Percentiles rank a stretch among this genome's conserved stretches.
These are phyloP conservation scores for Penicillium sp. DNA, from an alignment of 2,329 filamentous ascomycete species.

Conservation along the genomic window DNA sequence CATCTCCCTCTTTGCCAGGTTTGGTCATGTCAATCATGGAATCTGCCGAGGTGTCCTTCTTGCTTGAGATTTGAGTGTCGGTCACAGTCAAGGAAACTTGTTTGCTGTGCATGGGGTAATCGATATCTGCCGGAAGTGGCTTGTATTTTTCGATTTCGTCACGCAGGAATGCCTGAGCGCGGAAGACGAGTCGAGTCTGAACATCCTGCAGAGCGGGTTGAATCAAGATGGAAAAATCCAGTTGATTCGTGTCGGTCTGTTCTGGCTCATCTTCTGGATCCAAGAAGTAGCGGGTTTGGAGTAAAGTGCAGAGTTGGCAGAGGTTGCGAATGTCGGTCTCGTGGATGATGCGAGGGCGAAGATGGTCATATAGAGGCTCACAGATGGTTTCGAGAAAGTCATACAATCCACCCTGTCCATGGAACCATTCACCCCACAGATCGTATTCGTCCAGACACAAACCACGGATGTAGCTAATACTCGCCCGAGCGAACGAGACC, in stretches of 20 bases:
- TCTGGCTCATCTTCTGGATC: conserved; percentile 56
- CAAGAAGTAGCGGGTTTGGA: conserved; percentile 65
- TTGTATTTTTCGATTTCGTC: conserved; percentile 67
- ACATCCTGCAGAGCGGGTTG: conserved; percentile 66
- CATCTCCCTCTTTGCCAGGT: conserved; percentile 50
- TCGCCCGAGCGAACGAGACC: conserved; percentile 63
- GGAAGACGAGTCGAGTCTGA: conserved; percentile 65
- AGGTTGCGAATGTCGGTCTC: conserved; percentile 65
- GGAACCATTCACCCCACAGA: conserved; percentile 66
- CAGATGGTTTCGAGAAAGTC: conserved; percentile 66
- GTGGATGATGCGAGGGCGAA: conserved; percentile 64
- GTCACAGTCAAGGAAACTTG: conserved; percentile 42
- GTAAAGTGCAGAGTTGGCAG: conserved; percentile 64
- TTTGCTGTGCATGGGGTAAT: conserved; percentile 58
- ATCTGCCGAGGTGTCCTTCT: conserved; percentile 46
- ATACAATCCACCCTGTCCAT: conserved; percentile 61
- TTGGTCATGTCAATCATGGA: conserved; percentile 46
- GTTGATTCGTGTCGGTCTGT: conserved; percentile 50
- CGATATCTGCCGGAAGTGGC: conserved; percentile 63
- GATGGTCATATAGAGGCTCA: conserved; percentile 65
- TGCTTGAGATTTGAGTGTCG: conserved; percentile 53
- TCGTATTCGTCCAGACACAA: conserved; percentile 67
- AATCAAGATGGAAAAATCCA: conserved; percentile 63
- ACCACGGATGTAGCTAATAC: conserved; percentile 64
- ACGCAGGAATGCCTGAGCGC: conserved; percentile 61